Evolutionary conservation across 345 rosid species (phyloP), one percentile per base, ranked within the genome.

Genomic region (Pugionium dolabratum): DNA sequence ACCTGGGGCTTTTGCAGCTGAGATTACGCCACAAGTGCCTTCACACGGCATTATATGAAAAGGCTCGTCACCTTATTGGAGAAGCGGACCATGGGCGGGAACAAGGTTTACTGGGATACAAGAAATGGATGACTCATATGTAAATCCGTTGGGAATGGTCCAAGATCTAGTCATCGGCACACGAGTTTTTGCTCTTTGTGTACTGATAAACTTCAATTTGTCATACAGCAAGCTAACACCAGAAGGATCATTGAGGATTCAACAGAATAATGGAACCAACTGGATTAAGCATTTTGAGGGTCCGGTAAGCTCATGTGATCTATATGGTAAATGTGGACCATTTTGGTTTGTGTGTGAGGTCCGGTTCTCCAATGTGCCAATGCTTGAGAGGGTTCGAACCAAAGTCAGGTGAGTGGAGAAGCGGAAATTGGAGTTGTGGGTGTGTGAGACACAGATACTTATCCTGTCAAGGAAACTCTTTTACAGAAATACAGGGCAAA

Each of bases 341-440:
- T 54, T 69, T 7, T 57, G 78, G 78, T 34, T 41, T 75, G 50
- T 75, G 78, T 63, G 64, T 60, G 29, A 54, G 64, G 39, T 53
- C 69, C 6, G 32, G 1, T 11, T 11, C 49, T 48, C 70, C 66
- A 18, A 50, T 5, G 64, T 75, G 78, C 30, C 67, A 63, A 6
- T 75, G 78, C 66, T 56, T 75, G 35, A 75, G 69, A 75, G 78
- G 78, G 62, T 68, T 75, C 3, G 66, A 54, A 30, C 78, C 78
- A 46, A 67, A 62, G 40, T 68, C 69, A 39, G 57, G 8, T 26
- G 56, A 46, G 18, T 68, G 78, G 78, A 74, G 45, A 62, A 62
- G 37, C 5, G 74, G 78, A 34, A 75, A 75, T 0, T 67, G 74
- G 78, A 74, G 51, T 32, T 53, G 53, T 41, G 78, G 78, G 1